Percentiles rank a stretch among this genome's conserved stretches.
Conservation (phyloP, 257 asterid genomes). For the Solanum neorickii region DNA sequence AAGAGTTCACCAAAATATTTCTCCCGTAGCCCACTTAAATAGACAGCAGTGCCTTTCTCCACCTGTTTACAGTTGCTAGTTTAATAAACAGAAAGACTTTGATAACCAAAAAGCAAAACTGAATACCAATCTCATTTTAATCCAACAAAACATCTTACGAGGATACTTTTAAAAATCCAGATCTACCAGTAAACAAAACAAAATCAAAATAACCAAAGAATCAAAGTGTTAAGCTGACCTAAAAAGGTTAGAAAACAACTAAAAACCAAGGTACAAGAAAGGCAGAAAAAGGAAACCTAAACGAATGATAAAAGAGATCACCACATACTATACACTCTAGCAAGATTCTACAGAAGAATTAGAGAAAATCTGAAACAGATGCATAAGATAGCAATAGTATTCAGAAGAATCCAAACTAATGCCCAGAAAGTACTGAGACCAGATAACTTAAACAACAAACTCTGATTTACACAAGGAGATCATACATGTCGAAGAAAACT, state of each 20-base stretch:
- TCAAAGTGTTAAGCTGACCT: neutral
- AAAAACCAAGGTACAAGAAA: neutral
- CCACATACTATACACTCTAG: neutral
- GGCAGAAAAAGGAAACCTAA: neutral
- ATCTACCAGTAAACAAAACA: neutral
- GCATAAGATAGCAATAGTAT: neutral
- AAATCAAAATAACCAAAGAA: neutral
- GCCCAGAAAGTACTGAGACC: neutral
- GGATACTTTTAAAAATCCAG: neutral
- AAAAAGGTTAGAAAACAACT: neutral
- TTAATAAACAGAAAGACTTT: slow-evolving; percentile 11
- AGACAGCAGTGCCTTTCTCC: slow-evolving; percentile 73
- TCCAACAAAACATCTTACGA: neutral
- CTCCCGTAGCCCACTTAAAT: slow-evolving; percentile 91
- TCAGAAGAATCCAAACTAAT: neutral
- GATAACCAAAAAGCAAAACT: neutral
- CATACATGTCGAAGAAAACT: neutral
- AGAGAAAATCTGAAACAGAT: neutral
- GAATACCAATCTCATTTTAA: neutral
- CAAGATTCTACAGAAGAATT: neutral
- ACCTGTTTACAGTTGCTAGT: slow-evolving; percentile 48
- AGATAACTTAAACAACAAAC: neutral
- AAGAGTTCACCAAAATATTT: slow-evolving; percentile 89
- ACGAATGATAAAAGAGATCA: neutral
- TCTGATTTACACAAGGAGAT: neutral